These are phyloP conservation scores for Taiozyma sp. DNA, from an alignment of 1,139 yeast genomes.

Conservation along the genomic window DNA sequence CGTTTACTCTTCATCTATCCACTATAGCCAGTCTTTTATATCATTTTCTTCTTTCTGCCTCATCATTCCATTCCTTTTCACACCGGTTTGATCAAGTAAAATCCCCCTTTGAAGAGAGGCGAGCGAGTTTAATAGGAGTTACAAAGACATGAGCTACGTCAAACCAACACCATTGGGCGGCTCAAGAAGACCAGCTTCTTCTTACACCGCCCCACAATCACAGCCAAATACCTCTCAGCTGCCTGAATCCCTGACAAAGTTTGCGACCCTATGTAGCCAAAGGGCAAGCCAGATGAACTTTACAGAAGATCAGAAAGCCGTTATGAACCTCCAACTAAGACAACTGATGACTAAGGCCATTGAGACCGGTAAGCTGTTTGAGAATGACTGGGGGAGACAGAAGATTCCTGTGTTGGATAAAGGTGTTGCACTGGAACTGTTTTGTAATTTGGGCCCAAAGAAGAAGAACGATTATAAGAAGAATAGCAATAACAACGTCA, in stretches of 20 bases:
- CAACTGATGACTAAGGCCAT: conserved; percentile 45
- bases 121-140: background rate
- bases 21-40: background rate
- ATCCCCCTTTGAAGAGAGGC: background rate
- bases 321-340: conserved; percentile 42
- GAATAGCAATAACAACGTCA: conserved; percentile 5
- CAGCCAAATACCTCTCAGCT: conserved; percentile 1
- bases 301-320: conserved; percentile 25
- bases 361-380: conserved; percentile 37
- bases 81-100: background rate
- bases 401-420: conserved; percentile 43
- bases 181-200: conserved; percentile 1
- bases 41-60: background rate
- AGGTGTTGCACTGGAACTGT: conserved; percentile 12
- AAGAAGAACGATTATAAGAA: conserved; percentile 8
- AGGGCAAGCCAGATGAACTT: conserved; percentile 29
- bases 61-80: background rate
- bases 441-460: conserved; percentile 17
- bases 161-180: conserved; percentile 10
- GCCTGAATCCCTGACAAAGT: conserved; percentile 31
- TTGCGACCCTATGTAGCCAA: conserved; percentile 41
- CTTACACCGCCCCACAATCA: background rate
- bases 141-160: conserved; percentile 12
- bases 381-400: conserved; percentile 57
- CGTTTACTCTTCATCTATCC: background rate